Base-by-base conservation (phyloP, 371 early-diverging fungal species). In the Rhizopus delemar region DNA sequence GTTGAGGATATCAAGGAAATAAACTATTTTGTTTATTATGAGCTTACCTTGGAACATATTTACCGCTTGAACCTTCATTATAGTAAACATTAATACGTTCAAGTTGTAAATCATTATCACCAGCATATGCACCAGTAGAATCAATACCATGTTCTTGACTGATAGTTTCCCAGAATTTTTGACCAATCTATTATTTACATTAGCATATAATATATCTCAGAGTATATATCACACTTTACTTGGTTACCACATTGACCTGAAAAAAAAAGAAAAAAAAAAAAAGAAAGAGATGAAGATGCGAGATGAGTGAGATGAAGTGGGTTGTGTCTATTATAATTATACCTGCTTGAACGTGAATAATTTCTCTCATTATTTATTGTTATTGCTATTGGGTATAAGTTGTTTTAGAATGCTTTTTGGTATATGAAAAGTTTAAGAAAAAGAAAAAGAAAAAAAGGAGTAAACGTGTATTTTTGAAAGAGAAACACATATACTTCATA, bases 291-390 rank as follows among this genome's bases (percentile, higher is more conserved):
- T 49, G 12, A 51, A 56, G 34, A 48, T 8, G 11, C 36, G 9
- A 7, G 32, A 15, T 51, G 12, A 41, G 46, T 5, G 46, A 39
- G 29, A 54, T 11, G 29, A 46, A 8, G 29, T 57, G 35, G 41
- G 53, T 22, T 22, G 22, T 22, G 22, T 22, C 22, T 22, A 22
- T 22, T 22, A 22, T 22, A 22, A 22, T 22, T 60, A 49, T 73
- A 71, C 99, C 99, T 70, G 97, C 95, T 84, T 99, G 99, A 70
- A 99, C 83, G 86, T 98, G 98, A 71, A 99, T 94, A 71, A 99
- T 98, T 89, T 99, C 99, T 84, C 99, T 90, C 99, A 99, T 98
- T 15, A 41, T 63, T 22, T 48, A 9, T 43, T 45, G 22, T 29
- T 22, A 35, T 15, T 36, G 13, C 13, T 22, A 22, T 41, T 52